These are phyloP conservation scores for Rutstroemia sp. DNA, from an alignment of 2,329 filamentous ascomycete genomes.

Conservation along the genomic window DNA sequence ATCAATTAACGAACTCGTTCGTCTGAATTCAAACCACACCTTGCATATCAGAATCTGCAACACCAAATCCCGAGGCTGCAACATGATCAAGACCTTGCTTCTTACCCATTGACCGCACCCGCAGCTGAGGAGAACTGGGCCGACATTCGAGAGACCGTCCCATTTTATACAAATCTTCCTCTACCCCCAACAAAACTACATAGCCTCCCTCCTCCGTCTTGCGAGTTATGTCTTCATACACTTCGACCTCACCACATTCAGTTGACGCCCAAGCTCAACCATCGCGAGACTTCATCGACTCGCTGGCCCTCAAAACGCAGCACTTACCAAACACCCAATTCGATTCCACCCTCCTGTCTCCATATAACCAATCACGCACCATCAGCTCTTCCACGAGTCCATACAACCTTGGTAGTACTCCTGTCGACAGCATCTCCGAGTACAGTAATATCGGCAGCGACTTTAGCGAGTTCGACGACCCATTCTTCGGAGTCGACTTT, in stretches of 20 bases:
- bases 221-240: constrained; percentile 28
- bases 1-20: constrained; percentile 9
- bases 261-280: constrained; percentile 20
- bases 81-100: constrained; percentile 23
- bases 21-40: not conserved
- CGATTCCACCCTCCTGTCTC: constrained; percentile 21
- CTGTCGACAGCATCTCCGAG: constrained; percentile 25
- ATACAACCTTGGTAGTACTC: constrained; percentile 21
- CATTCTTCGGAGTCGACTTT: constrained; percentile 30
- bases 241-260: constrained; percentile 15
- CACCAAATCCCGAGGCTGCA: constrained; percentile 19
- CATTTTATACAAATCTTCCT: constrained; percentile 15
- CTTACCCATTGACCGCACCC: constrained; percentile 18
- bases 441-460: constrained; percentile 28
- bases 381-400: constrained; percentile 27
- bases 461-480: constrained; percentile 25
- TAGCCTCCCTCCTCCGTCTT: constrained; percentile 24
- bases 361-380: constrained; percentile 23
- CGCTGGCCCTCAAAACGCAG: constrained; percentile 18
- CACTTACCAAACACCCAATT: constrained; percentile 17
- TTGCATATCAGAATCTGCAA: not conserved
- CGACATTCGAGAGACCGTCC: constrained; percentile 9
- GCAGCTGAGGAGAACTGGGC: constrained; percentile 13
- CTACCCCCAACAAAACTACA: constrained; percentile 14
- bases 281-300: constrained; percentile 20